phyloP scores from a whole-genome alignment of 352 stramenopile species.

The Thalassiosira ordinaria region DNA sequence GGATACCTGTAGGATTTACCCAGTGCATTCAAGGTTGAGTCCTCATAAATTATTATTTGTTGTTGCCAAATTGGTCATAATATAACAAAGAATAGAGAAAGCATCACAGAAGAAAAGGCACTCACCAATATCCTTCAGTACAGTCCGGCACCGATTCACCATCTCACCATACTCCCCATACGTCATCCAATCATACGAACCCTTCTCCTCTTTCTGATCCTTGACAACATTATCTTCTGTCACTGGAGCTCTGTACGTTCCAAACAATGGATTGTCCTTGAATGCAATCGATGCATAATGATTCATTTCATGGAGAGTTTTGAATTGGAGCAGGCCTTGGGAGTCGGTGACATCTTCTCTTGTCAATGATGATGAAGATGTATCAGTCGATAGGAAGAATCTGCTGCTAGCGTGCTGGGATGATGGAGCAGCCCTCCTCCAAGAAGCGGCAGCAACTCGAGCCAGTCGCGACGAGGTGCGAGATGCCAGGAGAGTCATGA shows the following conservation, averaged over 20 bases:
- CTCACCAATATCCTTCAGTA: conserved; percentile 62
- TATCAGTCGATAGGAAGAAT: too few species aligned
- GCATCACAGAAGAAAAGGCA: background rate
- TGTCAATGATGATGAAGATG: conserved; percentile 13
- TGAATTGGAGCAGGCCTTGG: conserved; percentile 60
- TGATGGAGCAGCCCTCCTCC: too few species aligned
- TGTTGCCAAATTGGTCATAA: too few species aligned
- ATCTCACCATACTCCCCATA: conserved; percentile 67
- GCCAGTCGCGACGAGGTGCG: conserved; percentile 24
- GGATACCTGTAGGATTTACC: conserved; percentile 52
- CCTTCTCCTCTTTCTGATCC: conserved; percentile 29
- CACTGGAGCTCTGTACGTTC: conserved; percentile 43
- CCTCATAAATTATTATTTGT: too few species aligned
- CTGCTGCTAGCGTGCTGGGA: too few species aligned
- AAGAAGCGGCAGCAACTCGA: conserved; percentile 18
- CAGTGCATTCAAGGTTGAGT: too few species aligned
- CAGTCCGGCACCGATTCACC: conserved; percentile 45
- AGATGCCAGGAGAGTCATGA: conserved; percentile 30
- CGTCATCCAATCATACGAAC: conserved; percentile 73
- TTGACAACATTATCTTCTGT: conserved; percentile 55
- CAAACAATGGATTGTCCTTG: conserved; percentile 57
- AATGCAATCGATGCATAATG: conserved; percentile 53
- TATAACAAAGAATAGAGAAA: background rate
- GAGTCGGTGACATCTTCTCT: conserved; percentile 51
- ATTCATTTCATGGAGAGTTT: conserved; percentile 68